phyloP scores from a whole-genome alignment of 192 early-diverging fungal species.

The Backusella macrospora region DNA sequence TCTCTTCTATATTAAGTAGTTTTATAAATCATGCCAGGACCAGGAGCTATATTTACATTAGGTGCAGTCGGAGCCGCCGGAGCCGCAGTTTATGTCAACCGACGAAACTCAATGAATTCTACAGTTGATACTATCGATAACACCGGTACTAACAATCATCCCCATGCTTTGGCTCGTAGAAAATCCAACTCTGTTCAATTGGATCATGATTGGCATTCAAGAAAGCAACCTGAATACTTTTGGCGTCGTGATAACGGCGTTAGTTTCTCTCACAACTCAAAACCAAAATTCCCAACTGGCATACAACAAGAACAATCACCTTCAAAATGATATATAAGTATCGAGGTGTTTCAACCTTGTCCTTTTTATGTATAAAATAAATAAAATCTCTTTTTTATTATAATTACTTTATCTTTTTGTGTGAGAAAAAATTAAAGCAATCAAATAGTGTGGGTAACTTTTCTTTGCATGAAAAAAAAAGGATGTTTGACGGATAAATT shows the following conservation, averaged over 20 bases:
- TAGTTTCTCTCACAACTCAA: slow-evolving; percentile 41
- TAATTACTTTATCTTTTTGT: not conserved
- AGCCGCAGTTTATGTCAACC: slow-evolving; percentile 31
- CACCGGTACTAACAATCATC: not conserved
- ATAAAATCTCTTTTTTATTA: not conserved
- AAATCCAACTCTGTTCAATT: slow-evolving; percentile 20
- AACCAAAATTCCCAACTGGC: slow-evolving; percentile 28
- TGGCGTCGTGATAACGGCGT: slow-evolving; percentile 42
- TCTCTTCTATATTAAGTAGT: slow-evolving; percentile 4
- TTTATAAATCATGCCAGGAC: slow-evolving; percentile 36
- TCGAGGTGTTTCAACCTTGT: not conserved
- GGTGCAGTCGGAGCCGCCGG: slow-evolving; percentile 42
- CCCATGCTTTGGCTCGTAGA: slow-evolving; percentile 35
- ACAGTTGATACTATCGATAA: not conserved
- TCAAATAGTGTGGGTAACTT: too few relatives aligned
- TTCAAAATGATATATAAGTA: not conserved
- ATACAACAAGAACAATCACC: slow-evolving; percentile 1
- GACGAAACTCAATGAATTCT: slow-evolving; percentile 26
- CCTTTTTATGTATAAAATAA: slow-evolving; percentile 12
- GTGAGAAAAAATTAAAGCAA: too few relatives aligned
- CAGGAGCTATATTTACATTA: slow-evolving; percentile 36
- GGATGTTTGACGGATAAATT: too few relatives aligned
- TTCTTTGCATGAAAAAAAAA: too few relatives aligned
- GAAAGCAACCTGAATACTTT: slow-evolving; percentile 39
- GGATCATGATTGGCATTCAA: slow-evolving; percentile 27